A percentile compares a stretch with the other conserved stretches of the same genome.
Evolutionary conservation across 306 rosid species (phyloP).

Genomic region (Medicago lupulina): DNA sequence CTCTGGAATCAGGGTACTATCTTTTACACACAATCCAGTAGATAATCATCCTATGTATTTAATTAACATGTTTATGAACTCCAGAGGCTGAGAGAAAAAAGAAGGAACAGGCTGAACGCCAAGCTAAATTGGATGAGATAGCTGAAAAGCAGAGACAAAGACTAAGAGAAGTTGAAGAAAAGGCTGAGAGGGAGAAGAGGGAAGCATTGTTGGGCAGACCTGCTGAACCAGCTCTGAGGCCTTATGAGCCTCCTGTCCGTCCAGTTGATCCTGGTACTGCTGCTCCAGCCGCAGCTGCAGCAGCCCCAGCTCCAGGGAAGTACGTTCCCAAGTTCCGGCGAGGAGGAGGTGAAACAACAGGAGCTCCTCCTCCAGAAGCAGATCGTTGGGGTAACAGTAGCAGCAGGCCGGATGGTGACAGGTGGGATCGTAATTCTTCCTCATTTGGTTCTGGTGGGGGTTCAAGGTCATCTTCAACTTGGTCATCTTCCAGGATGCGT

Average conservation of each 20-base stretch:
- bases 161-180: conserved; percentile 80
- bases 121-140: conserved; percentile 74
- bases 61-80: conserved; percentile 24
- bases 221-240: conserved; percentile 50
- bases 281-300: conserved; percentile 38
- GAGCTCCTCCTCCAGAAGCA: conserved; percentile 59
- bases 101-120: conserved; percentile 77
- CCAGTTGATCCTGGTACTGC: conserved; percentile 57
- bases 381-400: conserved; percentile 60
- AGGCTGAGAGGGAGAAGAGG: conserved; percentile 62
- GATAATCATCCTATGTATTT: not conserved
- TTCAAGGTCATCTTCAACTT: conserved; percentile 57
- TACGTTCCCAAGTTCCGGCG: conserved; percentile 76
- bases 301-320: conserved; percentile 54
- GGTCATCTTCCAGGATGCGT: conserved; percentile 74
- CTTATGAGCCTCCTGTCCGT: conserved; percentile 51
- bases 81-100: conserved; percentile 83
- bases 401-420: conserved; percentile 56
- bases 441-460: conserved; percentile 60
- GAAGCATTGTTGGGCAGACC: conserved; percentile 63
- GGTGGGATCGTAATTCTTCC: conserved; percentile 71
- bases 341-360: conserved; percentile 48
- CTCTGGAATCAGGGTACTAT: not conserved
- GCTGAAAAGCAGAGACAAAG: conserved; percentile 87
- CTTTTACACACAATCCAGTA: not conserved